Percentiles rank a stretch among this genome's conserved stretches.
Conservation (phyloP, 805 yeast genomes). For the Candida lessepsii region DNA sequence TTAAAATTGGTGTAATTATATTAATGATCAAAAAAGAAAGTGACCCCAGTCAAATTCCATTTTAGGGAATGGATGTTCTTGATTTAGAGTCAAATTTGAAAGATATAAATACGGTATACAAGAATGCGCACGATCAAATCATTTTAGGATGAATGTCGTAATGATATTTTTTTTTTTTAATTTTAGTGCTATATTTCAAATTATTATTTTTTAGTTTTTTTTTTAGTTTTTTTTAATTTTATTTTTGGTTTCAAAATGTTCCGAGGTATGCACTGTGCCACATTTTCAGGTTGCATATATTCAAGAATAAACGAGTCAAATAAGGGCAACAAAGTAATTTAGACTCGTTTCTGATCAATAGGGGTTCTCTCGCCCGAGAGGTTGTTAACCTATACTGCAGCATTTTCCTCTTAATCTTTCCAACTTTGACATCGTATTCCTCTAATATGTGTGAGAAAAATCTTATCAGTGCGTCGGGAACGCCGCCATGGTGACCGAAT, state of each 20-base stretch:
- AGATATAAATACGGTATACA: too few relatives aligned
- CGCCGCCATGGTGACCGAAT: not conserved
- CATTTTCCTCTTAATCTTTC: too few relatives aligned
- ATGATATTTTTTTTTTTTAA: not conserved
- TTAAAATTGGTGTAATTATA: too few relatives aligned
- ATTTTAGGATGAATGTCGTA: not conserved
- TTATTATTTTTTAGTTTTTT: not conserved
- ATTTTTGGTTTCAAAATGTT: not conserved
- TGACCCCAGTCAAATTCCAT: conserved; percentile 2
- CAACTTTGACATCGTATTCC: too few relatives aligned
- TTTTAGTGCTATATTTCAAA: not conserved
- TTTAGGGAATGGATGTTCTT: conserved; percentile 9
- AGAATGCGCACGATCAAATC: not conserved
- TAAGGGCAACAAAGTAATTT: not conserved
- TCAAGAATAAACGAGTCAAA: not conserved
- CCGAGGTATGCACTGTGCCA: not conserved
- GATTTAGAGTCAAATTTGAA: not conserved
- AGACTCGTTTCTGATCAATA: too few relatives aligned
- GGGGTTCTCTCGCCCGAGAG: too few relatives aligned
- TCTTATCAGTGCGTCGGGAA: not conserved
- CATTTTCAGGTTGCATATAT: not conserved
- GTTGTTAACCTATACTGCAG: too few relatives aligned
- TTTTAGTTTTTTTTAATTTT: not conserved
- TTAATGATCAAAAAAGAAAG: too few relatives aligned
- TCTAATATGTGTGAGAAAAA: too few relatives aligned